phyloP scores from a whole-genome alignment of 805 yeast genomes.

The Candida awuae region DNA sequence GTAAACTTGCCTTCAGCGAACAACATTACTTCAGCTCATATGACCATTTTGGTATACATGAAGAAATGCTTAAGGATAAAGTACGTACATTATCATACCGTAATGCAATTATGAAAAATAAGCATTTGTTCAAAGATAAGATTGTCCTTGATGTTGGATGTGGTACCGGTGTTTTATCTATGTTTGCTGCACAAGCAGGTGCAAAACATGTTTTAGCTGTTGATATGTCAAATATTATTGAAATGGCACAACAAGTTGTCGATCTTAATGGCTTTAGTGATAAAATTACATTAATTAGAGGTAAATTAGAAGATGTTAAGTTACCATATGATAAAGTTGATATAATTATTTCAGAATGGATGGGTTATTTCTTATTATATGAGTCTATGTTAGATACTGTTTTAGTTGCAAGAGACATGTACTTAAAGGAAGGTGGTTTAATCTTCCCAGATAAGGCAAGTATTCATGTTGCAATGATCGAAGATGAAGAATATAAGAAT shows the following conservation, averaged over 20 bases:
- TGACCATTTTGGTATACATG: conserved; percentile 96
- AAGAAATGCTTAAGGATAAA: conserved; percentile 95
- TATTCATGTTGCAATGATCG: conserved; percentile 84
- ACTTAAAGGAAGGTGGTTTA: conserved; percentile 73
- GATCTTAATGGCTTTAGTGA: conserved; percentile 76
- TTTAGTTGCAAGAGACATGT: conserved; percentile 85
- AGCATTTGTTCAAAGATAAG: conserved; percentile 83
- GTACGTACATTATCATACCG: conserved; percentile 89
- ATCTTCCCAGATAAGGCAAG: conserved; percentile 92
- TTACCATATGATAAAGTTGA: conserved; percentile 87
- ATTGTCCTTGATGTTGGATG: conserved; percentile 96
- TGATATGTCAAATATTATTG: conserved; percentile 94
- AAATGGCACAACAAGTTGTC: conserved; percentile 88
- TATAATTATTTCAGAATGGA: conserved; percentile 96
- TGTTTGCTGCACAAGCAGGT: conserved; percentile 99
- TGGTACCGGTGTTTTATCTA: conserved; percentile 95
- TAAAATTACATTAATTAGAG: conserved; percentile 80
- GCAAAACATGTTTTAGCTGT: conserved; percentile 97
- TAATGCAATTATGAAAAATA: conserved; percentile 85
- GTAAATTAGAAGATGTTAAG: conserved; percentile 87
- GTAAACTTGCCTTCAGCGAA: conserved; percentile 59
- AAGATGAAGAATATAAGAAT: conserved; percentile 84
- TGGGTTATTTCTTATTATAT: conserved; percentile 94
- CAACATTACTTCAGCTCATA: conserved; percentile 94
- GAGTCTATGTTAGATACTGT: conserved; percentile 99